These are phyloP conservation scores for Colletotrichum sp. DNA, from an alignment of 2,329 filamentous ascomycete species.

Conservation along the genomic window DNA sequence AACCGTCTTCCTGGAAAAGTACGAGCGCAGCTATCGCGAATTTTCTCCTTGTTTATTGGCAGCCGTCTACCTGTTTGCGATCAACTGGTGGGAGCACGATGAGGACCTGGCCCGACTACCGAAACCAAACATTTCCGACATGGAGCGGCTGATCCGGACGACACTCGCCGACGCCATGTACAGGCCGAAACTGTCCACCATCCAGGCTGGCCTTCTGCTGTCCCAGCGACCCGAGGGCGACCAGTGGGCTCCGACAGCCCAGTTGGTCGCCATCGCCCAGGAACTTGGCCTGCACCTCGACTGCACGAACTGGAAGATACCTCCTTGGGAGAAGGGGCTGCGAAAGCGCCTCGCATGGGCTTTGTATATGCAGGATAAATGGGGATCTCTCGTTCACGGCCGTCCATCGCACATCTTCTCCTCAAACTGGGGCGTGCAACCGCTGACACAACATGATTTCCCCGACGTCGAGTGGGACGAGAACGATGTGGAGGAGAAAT, in stretches of 20 bases:
- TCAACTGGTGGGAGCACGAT: constrained; percentile 87
- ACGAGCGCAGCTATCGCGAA: constrained; percentile 73
- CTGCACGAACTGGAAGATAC: constrained; percentile 86
- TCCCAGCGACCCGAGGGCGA: constrained; percentile 79
- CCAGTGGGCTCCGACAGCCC: constrained; percentile 84
- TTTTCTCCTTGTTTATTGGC: constrained; percentile 80
- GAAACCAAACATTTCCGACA: constrained; percentile 73
- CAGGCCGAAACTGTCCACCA: constrained; percentile 79
- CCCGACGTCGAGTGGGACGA: constrained; percentile 74
- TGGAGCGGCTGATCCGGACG: constrained; percentile 76
- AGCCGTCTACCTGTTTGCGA: constrained; percentile 82
- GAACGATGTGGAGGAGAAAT: constrained; percentile 63
- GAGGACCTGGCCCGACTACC: constrained; percentile 67
- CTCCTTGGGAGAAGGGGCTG: constrained; percentile 84
- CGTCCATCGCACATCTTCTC: constrained; percentile 77
- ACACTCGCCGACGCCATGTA: constrained; percentile 80
- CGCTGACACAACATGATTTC: constrained; percentile 72
- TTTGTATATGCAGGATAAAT: constrained; percentile 92
- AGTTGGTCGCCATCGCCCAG: constrained; percentile 85
- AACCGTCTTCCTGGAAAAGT: constrained; percentile 79
- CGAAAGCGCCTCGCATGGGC: constrained; percentile 90
- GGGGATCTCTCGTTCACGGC: constrained; percentile 85
- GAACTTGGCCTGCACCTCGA: constrained; percentile 90
- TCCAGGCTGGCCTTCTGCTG: constrained; percentile 78
- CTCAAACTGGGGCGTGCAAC: constrained; percentile 77